Base-by-base conservation (phyloP, 2,329 filamentous ascomycete species). In the Fusarium penzigii region DNA sequence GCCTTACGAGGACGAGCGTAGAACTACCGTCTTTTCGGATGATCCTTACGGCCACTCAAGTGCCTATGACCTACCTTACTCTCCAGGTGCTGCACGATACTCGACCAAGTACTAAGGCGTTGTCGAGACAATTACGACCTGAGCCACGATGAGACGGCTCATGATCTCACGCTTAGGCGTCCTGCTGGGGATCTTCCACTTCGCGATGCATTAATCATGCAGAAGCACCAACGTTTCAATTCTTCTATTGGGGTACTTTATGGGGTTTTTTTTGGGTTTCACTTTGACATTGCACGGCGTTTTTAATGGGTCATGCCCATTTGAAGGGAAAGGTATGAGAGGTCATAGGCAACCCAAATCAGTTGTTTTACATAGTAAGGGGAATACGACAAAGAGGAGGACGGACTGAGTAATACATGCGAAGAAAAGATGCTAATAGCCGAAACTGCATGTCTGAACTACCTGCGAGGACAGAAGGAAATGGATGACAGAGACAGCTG, bases 1-100 rank as follows among this genome's bases (percentile, higher is more conserved):
- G 11, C 79, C 94, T 16, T 84, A 87, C 42, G 90, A 94, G 59
- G 90, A 94, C 51, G 89, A 93, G 53, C 86, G 88, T 53, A 83
- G 89, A 52, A 78, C 78, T 17, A 92, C 89, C 2, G 73, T 88
- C 42, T 94, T 92, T 71, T 77, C 81, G 42, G 88, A 91, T 51
- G 85, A 87, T 58, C 82, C 82, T 2, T 85, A 84, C 56, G 79
- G 77, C 46, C 84, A 85, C 39, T 75, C 81, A 2, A 80, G 76
- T 56, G 70, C 73, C 7, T 83, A 78, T 65, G 81, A 84, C 50
- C 71, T 78, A 61, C 72, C 78, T 6, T 80, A 78, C 65, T 79
- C 79, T 32, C 77, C 75, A 32, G 47, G 68, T 46, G 57, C 72
- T 16, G 70, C 69, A 44, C 71, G 78, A 29, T 76, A 75, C 65